Percentiles rank a stretch among this genome's conserved stretches.
Evolutionary conservation across 805 yeast species (phyloP).

Genomic region (Saturnispora saitoi): DNA sequence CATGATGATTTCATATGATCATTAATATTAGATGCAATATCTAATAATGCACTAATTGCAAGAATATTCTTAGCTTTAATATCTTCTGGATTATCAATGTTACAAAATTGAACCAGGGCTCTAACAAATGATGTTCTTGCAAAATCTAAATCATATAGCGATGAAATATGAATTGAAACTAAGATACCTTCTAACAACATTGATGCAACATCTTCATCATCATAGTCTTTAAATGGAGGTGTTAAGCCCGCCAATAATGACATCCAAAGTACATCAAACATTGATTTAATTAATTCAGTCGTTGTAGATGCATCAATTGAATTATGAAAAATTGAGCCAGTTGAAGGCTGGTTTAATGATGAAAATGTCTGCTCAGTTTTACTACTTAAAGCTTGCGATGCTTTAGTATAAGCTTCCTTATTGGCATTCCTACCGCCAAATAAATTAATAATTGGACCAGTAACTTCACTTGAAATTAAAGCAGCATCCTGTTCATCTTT

Average conservation of each 20-base stretch:
- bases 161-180: constrained; percentile 71
- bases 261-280: constrained; percentile 96
- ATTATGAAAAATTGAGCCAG: constrained; percentile 50
- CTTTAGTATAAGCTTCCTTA: constrained; percentile 83
- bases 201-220: constrained; percentile 60
- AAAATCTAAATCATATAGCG: constrained; percentile 73
- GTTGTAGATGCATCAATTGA: constrained; percentile 37
- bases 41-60: constrained; percentile 67
- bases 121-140: constrained; percentile 86
- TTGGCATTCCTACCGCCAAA: constrained; percentile 62
- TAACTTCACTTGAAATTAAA: constrained; percentile 56
- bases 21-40: constrained; percentile 76
- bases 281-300: constrained; percentile 83
- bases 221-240: constrained; percentile 85
- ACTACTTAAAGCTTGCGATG: constrained; percentile 82
- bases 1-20: constrained; percentile 65
- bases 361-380: constrained; percentile 83
- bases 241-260: constrained; percentile 90
- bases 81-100: constrained; percentile 69
- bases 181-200: constrained; percentile 80
- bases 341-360: constrained; percentile 39
- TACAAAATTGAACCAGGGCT: constrained; percentile 81
- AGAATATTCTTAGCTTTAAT: constrained; percentile 71
- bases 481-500: constrained; percentile 94
- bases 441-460: constrained; percentile 30